Conservation (phyloP, 352 stramenopile genomes). For the Pythium insidiosum region DNA sequence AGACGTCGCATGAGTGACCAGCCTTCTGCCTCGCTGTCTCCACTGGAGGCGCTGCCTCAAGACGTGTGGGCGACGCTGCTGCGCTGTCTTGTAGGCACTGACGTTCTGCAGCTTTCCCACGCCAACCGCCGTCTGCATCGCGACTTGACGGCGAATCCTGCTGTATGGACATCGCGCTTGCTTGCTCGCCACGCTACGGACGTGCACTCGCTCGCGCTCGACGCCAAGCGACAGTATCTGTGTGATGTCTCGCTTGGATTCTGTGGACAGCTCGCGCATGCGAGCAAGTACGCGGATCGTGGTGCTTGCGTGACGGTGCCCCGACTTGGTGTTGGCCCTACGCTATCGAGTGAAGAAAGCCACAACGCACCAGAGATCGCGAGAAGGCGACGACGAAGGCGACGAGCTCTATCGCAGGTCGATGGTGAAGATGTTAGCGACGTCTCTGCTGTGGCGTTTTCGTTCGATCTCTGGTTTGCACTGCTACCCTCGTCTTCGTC, state of each 20-base stretch:
- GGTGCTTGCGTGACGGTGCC: too few relatives aligned
- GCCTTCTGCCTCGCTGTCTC: not conserved
- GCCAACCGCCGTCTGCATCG: constrained; percentile 1
- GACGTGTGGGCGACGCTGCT: constrained; percentile 11
- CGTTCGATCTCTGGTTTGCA: constrained; percentile 33
- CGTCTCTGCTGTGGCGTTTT: too few relatives aligned
- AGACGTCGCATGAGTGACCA: too few relatives aligned
- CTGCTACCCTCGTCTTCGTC: constrained; percentile 10
- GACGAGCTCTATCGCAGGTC: constrained; percentile 5
- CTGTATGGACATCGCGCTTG: not conserved
- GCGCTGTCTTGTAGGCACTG: constrained; percentile 11
- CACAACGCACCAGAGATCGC: too few relatives aligned
- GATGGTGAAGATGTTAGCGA: too few relatives aligned
- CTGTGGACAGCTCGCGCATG: too few relatives aligned
- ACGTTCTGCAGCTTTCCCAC: constrained; percentile 18
- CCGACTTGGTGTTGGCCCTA: too few relatives aligned
- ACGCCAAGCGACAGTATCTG: too few relatives aligned
- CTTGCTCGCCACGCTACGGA: not conserved
- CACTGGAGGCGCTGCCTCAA: constrained; percentile 11
- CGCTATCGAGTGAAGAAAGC: too few relatives aligned
- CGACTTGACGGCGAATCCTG: not conserved
- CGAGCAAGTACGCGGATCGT: too few relatives aligned
- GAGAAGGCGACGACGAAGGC: not conserved
- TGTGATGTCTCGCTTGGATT: too few relatives aligned
- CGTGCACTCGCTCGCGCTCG: not conserved